Conservation (phyloP, 148 eudicot species). For the Hydrangea macrophylla region DNA sequence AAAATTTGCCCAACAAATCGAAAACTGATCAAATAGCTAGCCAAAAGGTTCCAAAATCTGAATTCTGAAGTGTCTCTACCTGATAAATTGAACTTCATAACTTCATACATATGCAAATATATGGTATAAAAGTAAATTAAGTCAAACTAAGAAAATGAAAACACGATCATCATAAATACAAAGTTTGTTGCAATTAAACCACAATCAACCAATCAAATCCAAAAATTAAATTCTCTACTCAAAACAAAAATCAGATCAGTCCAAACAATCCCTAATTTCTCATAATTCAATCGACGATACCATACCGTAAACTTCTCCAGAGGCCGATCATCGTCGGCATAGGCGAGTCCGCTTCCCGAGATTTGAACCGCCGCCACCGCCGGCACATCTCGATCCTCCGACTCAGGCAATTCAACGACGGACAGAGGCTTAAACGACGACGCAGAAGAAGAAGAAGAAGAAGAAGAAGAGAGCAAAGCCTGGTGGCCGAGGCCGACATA, state of each 20-base stretch:
- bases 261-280: not conserved
- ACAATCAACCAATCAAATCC: not conserved
- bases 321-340: constrained; percentile 12
- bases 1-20: too few relatives aligned
- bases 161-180: not conserved
- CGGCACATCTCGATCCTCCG: constrained; percentile 15
- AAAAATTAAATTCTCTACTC: not conserved
- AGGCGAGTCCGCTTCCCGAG: constrained; percentile 3
- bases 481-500: constrained; percentile 45
- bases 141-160: not conserved
- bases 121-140: not conserved
- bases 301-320: constrained; percentile 63
- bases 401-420: constrained; percentile 62
- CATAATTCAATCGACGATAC: not conserved
- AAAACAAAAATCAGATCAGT: not conserved
- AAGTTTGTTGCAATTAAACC: not conserved
- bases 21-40: too few relatives aligned
- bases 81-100: not conserved
- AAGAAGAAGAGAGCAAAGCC: constrained; percentile 43
- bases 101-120: not conserved
- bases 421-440: constrained; percentile 77
- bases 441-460: constrained; percentile 45
- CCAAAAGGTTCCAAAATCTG: not conserved
- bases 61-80: not conserved
- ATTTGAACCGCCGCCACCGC: constrained; percentile 26